Evolutionary conservation across 805 yeast genomes (phyloP).

Genomic region (Hanseniaspora jakobsenii): DNA sequence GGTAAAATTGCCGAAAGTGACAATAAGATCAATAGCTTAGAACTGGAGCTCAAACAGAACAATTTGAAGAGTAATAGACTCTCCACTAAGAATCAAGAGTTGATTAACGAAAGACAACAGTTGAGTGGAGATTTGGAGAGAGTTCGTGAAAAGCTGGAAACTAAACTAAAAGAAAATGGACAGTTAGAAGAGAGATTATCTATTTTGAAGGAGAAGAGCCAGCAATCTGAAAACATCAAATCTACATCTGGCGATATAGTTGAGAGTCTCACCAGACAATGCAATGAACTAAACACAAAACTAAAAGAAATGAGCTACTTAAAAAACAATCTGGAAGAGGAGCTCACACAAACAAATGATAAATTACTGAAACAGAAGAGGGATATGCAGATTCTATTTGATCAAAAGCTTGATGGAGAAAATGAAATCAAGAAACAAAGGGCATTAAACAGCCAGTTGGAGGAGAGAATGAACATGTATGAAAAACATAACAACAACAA

Average conservation of each 20-base stretch:
- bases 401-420: constrained; percentile 55
- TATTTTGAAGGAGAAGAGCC: constrained; percentile 31
- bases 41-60: constrained; percentile 25
- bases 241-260: constrained; percentile 34
- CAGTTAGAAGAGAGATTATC: constrained; percentile 32
- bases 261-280: constrained; percentile 47
- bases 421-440: constrained; percentile 10
- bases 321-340: constrained; percentile 64
- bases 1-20: constrained; percentile 28
- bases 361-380: constrained; percentile 68
- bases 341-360: constrained; percentile 60
- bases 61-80: constrained; percentile 25
- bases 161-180: constrained; percentile 32
- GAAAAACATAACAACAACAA: too few relatives aligned
- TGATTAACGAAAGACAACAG: constrained; percentile 29
- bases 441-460: neutral
- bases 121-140: constrained; percentile 31
- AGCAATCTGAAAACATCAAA: constrained; percentile 29
- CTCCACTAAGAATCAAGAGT: constrained; percentile 15
- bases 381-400: constrained; percentile 53
- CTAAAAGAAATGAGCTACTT: constrained; percentile 50
- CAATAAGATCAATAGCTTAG: constrained; percentile 29
- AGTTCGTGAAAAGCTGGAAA: constrained; percentile 29
- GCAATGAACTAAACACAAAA: constrained; percentile 59
- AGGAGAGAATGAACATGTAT: neutral